These are phyloP conservation scores for Neurospora pannonica DNA, from an alignment of 495 filamentous ascomycete genomes.

Conservation along the genomic window DNA sequence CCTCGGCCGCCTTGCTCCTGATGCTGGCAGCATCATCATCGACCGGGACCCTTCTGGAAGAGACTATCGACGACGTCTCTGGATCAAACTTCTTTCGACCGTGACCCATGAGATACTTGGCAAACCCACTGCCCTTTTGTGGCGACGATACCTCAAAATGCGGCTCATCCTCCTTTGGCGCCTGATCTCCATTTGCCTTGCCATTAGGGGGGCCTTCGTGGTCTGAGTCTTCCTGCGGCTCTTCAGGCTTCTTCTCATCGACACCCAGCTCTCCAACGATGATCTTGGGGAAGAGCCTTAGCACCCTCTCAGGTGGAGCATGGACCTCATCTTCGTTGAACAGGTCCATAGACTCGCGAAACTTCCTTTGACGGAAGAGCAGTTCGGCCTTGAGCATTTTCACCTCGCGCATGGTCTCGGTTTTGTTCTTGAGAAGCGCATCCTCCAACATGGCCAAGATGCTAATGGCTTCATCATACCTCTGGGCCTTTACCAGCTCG, in stretches of 20 bases:
- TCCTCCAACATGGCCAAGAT: slow-evolving; percentile 84
- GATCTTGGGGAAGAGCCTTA: slow-evolving; percentile 70
- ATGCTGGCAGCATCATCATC: slow-evolving; percentile 39
- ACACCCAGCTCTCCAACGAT: slow-evolving; percentile 68
- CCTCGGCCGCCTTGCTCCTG: slow-evolving; percentile 24
- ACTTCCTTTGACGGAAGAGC: slow-evolving; percentile 74
- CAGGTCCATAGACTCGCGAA: slow-evolving; percentile 78
- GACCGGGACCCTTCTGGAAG: slow-evolving; percentile 39
- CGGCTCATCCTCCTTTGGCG: slow-evolving; percentile 20
- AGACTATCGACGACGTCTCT: slow-evolving; percentile 57
- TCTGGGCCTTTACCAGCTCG: slow-evolving; percentile 63
- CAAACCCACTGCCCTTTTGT: slow-evolving; percentile 31
- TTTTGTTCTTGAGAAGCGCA: slow-evolving; percentile 77
- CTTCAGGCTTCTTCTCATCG: slow-evolving; percentile 28
- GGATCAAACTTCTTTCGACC: slow-evolving; percentile 39
- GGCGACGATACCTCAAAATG: slow-evolving; percentile 29
- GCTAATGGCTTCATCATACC: slow-evolving; percentile 88
- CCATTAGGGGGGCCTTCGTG: slow-evolving; percentile 39
- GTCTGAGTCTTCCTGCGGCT: slow-evolving; percentile 25
- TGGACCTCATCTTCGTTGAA: slow-evolving; percentile 72
- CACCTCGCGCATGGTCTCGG: slow-evolving; percentile 65
- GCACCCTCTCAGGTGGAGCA: slow-evolving; percentile 81
- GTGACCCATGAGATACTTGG: slow-evolving; percentile 43
- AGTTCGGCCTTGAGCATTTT: slow-evolving; percentile 85
- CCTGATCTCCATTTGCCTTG: slow-evolving; percentile 35